Conservation (phyloP, 192 early-diverging fungal genomes). For the Coemansia biformis region DNA sequence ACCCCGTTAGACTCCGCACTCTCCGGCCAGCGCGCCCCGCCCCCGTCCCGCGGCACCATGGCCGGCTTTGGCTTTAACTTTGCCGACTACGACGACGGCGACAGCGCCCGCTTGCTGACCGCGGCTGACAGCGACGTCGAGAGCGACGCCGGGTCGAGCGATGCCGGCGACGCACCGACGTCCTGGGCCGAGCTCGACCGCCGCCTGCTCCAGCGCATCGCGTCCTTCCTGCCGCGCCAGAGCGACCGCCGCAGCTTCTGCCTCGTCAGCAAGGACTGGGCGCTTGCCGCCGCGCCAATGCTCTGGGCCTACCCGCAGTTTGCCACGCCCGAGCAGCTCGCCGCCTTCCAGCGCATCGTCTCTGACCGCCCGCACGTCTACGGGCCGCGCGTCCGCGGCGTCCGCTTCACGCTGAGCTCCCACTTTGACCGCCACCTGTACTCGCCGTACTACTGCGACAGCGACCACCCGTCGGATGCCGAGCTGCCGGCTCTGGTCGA, state of each 20-base stretch:
- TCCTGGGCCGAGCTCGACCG: conserved; percentile 32
- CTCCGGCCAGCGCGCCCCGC: too few relatives aligned
- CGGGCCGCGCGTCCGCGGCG: conserved; percentile 32
- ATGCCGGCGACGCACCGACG: too few relatives aligned
- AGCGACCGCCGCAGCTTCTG: conserved; percentile 35
- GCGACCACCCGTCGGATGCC: conserved; percentile 9
- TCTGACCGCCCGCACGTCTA: conserved; percentile 14
- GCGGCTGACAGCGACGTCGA: conserved; percentile 26
- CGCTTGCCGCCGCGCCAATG: conserved; percentile 19
- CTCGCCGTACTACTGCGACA: conserved; percentile 17
- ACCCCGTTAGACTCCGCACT: too few relatives aligned
- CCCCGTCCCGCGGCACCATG: too few relatives aligned
- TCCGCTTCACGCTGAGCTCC: conserved; percentile 40
- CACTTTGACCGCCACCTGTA: conserved; percentile 41
- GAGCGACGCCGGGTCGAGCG: too few relatives aligned
- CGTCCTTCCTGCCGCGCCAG: conserved; percentile 30
- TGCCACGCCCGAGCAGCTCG: conserved; percentile 33
- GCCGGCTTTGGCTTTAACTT: conserved; percentile 39
- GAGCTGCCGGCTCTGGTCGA: conserved; percentile 40
- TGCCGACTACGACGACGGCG: conserved; percentile 12
- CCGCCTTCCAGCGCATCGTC: conserved; percentile 25
- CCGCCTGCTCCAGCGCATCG: conserved; percentile 35
- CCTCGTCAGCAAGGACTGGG: conserved; percentile 41
- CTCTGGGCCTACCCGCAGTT: conserved; percentile 46
- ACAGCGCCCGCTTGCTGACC: neutral